Percentiles rank a stretch among this genome's conserved stretches.
phyloP scores from a whole-genome alignment of 2,329 filamentous ascomycete species.

The Penicillium sp. region DNA sequence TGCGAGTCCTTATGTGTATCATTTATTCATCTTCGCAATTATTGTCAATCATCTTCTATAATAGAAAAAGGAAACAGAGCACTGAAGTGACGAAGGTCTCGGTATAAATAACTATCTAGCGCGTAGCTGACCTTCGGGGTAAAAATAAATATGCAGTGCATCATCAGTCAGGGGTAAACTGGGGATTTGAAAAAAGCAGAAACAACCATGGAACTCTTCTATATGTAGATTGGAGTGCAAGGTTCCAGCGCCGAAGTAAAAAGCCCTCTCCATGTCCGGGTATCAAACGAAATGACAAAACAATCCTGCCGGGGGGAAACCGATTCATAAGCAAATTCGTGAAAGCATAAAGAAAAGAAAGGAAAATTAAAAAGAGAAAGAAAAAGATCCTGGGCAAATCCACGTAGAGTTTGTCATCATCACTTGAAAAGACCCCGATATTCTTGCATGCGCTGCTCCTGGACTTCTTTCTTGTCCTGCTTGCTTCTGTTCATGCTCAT shows the following conservation, averaged over 20 bases:
- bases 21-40: not conserved
- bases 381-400: not conserved
- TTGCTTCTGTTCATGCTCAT: conserved; percentile 74
- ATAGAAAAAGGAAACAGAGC: not conserved
- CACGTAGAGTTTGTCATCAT: not conserved
- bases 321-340: not conserved
- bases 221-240: conserved; percentile 5
- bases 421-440: conserved; percentile 58
- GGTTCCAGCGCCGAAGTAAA: conserved; percentile 8
- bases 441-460: conserved; percentile 64
- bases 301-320: conserved; percentile 5
- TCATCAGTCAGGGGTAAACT: not conserved
- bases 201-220: not conserved
- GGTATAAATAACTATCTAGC: no score
- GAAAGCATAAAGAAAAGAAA: not conserved
- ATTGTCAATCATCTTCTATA: not conserved
- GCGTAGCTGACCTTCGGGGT: not conserved
- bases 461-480: conserved; percentile 60
- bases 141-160: not conserved
- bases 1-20: not conserved
- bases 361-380: not conserved
- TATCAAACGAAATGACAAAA: conserved; percentile 15
- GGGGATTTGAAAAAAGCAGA: not conserved
- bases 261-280: conserved; percentile 13
- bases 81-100: not conserved